These are phyloP conservation scores for Fusarium sp. DNA, from an alignment of 2,329 filamentous ascomycete species.

Conservation along the genomic window DNA sequence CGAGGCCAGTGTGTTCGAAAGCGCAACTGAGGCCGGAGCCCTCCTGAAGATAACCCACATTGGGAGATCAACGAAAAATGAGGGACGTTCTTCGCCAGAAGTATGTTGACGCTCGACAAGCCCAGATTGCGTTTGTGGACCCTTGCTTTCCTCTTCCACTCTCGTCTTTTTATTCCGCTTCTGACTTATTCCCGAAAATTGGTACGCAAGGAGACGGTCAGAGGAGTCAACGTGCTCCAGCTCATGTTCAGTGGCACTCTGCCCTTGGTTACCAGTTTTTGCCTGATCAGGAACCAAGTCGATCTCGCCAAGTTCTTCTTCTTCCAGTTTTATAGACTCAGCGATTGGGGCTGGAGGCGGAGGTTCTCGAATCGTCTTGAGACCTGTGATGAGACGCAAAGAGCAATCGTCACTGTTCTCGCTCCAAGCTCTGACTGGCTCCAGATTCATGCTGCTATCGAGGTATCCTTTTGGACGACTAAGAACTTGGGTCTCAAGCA, in stretches of 20 bases:
- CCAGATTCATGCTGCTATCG: not conserved
- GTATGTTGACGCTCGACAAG: not conserved
- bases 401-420: not conserved
- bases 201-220: not conserved
- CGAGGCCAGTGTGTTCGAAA: not conserved
- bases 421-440: not conserved
- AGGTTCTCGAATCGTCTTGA: not conserved
- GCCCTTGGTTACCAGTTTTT: not conserved
- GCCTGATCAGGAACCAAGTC: not conserved
- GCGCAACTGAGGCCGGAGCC: not conserved
- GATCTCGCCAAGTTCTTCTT: not conserved
- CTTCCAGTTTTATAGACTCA: not conserved
- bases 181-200: not conserved
- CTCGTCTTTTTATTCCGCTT: not conserved
- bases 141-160: not conserved
- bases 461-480: not conserved
- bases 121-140: not conserved
- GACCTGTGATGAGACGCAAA: not conserved
- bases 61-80: not conserved
- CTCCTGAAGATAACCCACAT: not conserved
- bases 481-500: not conserved
- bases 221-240: not conserved
- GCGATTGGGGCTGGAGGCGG: not conserved
- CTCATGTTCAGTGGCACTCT: not conserved
- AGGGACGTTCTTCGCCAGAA: not conserved